Evolutionary conservation across 2,329 filamentous ascomycete genomes (phyloP).

Genomic region (Epichloe amarillans): DNA sequence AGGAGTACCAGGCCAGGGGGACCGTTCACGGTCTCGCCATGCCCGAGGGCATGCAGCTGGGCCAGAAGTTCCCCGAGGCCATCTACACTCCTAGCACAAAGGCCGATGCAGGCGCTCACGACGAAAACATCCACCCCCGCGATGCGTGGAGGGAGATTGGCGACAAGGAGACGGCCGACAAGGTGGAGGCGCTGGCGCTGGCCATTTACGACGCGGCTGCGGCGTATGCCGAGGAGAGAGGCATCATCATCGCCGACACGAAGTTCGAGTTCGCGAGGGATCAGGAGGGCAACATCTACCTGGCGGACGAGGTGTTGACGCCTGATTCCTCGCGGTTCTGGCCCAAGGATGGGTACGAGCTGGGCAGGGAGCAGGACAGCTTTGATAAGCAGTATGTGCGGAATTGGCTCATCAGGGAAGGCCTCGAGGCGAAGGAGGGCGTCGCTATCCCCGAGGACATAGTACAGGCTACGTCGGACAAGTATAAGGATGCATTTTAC

Average conservation of each 20-base stretch:
- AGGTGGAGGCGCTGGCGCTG: conserved; percentile 19
- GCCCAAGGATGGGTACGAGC: conserved; percentile 49
- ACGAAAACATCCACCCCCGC: conserved; percentile 74
- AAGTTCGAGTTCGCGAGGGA: conserved; percentile 35
- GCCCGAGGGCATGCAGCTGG: conserved; percentile 55
- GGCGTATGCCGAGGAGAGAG: conserved; percentile 40
- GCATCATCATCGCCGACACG: conserved; percentile 28
- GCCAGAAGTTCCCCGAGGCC: conserved; percentile 52
- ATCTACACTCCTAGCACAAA: conserved; percentile 67
- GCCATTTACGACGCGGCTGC: conserved; percentile 32
- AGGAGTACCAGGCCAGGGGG: conserved; percentile 54
- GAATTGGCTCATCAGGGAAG: conserved; percentile 64
- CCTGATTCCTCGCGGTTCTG: conserved; percentile 81
- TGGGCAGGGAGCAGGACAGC: conserved; percentile 64
- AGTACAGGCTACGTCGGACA: conserved; percentile 7
- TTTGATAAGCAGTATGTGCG: conserved; percentile 81
- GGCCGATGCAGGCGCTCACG: conserved; percentile 61
- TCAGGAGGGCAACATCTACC: conserved; percentile 32
- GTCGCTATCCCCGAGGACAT: conserved; percentile 46
- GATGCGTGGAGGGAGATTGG: conserved; percentile 35
- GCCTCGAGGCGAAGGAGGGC: conserved; percentile 42
- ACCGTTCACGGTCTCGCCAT: conserved; percentile 70
- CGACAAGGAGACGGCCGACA: conserved; percentile 18
- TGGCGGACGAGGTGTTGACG: conserved; percentile 72
- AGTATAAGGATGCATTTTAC: conserved; percentile 22